phyloP scores from a whole-genome alignment of 371 early-diverging fungal genomes.

The Haplosporangium sp. region DNA sequence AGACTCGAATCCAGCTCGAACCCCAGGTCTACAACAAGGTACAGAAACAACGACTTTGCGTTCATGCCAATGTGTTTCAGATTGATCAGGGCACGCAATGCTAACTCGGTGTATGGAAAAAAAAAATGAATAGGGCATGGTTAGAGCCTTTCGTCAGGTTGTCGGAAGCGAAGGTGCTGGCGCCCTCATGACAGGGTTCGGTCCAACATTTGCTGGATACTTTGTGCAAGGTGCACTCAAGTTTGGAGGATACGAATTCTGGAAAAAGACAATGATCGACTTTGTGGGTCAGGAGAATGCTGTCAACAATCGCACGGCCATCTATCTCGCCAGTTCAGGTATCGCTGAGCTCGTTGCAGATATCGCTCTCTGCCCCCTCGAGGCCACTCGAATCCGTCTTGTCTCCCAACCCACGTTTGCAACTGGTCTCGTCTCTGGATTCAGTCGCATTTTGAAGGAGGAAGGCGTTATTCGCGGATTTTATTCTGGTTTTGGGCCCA shows the following conservation, averaged over 20 bases:
- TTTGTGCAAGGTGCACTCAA: conserved; percentile 91
- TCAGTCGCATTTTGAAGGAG: conserved; percentile 65
- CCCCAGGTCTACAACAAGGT: conserved; percentile 72
- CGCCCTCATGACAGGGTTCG: conserved; percentile 84
- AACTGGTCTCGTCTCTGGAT: conserved; percentile 67
- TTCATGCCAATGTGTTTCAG: too few relatives aligned
- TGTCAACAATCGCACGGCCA: conserved; percentile 77
- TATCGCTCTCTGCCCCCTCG: conserved; percentile 81
- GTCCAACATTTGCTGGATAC: conserved; percentile 85
- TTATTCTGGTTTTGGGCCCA: conserved; percentile 79
- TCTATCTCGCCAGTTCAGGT: conserved; percentile 84
- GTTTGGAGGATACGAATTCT: conserved; percentile 90
- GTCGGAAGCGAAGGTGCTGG: conserved; percentile 81
- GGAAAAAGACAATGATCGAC: conserved; percentile 81
- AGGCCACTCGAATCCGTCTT: conserved; percentile 79
- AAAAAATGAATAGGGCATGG: conserved; percentile 56
- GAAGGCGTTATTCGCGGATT: conserved; percentile 75
- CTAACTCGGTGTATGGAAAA: too few relatives aligned
- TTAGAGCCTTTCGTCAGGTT: conserved; percentile 68
- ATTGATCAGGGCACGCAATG: too few relatives aligned
- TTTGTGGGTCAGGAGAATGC: conserved; percentile 78
- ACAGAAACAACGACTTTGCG: too few relatives aligned
- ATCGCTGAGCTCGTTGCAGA: conserved; percentile 93
- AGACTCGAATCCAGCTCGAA: conserved; percentile 75
- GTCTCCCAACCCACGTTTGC: conserved; percentile 78